A percentile compares a stretch with the other conserved stretches of the same genome.
phyloP scores from a whole-genome alignment of 495 filamentous ascomycete species.

The Acidiella bohemica region DNA sequence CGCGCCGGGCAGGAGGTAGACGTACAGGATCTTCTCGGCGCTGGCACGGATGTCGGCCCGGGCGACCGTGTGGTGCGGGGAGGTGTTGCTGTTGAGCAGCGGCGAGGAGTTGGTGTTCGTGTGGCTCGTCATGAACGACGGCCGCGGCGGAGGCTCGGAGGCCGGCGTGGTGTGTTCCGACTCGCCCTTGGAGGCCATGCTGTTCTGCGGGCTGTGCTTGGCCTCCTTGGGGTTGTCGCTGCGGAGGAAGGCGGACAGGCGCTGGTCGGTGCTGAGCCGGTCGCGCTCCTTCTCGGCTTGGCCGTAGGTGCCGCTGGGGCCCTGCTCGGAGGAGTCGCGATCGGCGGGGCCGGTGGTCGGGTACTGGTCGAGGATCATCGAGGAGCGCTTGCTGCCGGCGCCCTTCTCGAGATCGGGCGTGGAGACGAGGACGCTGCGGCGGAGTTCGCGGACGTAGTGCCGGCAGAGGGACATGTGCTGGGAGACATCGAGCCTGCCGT shows the following conservation, averaged over 20 bases:
- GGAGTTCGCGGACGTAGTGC: constrained; percentile 91
- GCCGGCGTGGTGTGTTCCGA: constrained; percentile 21
- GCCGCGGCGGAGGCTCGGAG: constrained; percentile 45
- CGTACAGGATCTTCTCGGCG: constrained; percentile 95
- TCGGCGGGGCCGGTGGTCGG: too few relatives aligned
- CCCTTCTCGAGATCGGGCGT: constrained; percentile 85
- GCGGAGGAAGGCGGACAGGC: constrained; percentile 78
- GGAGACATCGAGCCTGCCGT: constrained; percentile 85
- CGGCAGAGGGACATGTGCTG: constrained; percentile 97
- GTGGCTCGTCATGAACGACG: constrained; percentile 52
- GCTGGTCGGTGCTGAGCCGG: constrained; percentile 43
- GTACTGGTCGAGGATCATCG: constrained; percentile 53
- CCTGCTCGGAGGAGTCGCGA: constrained; percentile 14
- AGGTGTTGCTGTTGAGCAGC: constrained; percentile 17
- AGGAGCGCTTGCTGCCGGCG: constrained; percentile 69
- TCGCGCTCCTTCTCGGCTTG: constrained; percentile 6
- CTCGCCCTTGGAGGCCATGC: constrained; percentile 29
- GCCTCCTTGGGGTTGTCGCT: constrained; percentile 46
- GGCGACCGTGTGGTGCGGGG: constrained; percentile 53
- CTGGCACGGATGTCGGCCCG: constrained; percentile 80
- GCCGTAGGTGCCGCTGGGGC: constrained; percentile 17
- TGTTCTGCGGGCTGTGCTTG: constrained; percentile 53
- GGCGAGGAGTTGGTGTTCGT: constrained; percentile 22
- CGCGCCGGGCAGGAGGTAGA: constrained; percentile 77
- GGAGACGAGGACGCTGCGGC: constrained; percentile 79